phyloP scores from a whole-genome alignment of 768 basidiomycete genomes.

The Tremella mesenterica region DNA sequence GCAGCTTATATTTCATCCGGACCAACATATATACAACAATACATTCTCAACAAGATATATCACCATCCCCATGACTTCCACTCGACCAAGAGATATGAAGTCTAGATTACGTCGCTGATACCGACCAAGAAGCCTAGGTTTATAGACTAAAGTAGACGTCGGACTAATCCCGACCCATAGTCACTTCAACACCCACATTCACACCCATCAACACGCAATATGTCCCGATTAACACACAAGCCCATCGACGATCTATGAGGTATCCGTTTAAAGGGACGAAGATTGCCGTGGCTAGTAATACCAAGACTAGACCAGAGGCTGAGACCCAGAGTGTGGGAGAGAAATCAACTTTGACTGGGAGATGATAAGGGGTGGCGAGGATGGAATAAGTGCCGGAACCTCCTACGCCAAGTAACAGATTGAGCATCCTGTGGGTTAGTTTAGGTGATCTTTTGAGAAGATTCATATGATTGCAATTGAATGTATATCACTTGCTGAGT shows the following conservation, averaged over 20 bases:
- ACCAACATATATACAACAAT: too few relatives aligned
- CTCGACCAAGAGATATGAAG: too few relatives aligned
- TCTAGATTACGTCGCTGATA: too few relatives aligned
- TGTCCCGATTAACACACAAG: constrained; percentile 61
- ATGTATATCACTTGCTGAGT: too few relatives aligned
- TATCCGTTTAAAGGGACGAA: constrained; percentile 80
- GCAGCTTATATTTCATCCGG: too few relatives aligned
- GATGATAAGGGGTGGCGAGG: constrained; percentile 53
- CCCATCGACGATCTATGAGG: constrained; percentile 71
- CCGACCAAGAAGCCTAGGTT: too few relatives aligned
- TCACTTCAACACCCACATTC: constrained; percentile 70
- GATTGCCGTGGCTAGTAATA: constrained; percentile 67
- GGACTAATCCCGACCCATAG: constrained; percentile 28
- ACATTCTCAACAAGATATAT: too few relatives aligned
- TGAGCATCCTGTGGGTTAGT: constrained; percentile 38
- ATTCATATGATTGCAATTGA: too few relatives aligned
- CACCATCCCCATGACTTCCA: too few relatives aligned
- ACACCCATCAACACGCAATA: constrained; percentile 69
- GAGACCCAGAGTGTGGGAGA: constrained; percentile 78
- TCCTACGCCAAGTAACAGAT: constrained; percentile 61
- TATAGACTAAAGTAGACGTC: too few relatives aligned
- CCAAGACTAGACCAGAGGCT: constrained; percentile 63
- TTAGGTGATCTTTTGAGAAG: not conserved
- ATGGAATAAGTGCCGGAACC: constrained; percentile 76
- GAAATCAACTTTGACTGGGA: constrained; percentile 57